Percentiles rank a stretch among this genome's conserved stretches.
Conservation (phyloP, 2,329 filamentous ascomycete species). For the Aspergillus awamori region DNA sequence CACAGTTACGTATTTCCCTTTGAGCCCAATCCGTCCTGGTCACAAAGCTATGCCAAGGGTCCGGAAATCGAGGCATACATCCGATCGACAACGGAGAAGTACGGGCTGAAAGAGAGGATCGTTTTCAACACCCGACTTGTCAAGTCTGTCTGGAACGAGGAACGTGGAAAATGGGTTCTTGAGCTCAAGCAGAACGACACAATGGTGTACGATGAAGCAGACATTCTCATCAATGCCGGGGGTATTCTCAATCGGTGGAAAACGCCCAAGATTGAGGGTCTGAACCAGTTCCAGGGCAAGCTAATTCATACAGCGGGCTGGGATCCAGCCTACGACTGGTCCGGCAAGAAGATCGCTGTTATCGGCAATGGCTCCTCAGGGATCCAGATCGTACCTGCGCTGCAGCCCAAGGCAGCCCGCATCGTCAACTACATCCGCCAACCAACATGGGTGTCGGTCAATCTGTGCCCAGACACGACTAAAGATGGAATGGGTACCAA, state of each 20-base stretch:
- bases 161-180: constrained; percentile 18
- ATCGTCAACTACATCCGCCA: constrained; percentile 34
- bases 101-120: constrained; percentile 42
- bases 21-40: constrained; percentile 49
- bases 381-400: constrained; percentile 30
- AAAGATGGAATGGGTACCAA: constrained; percentile 24
- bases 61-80: constrained; percentile 52
- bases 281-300: constrained; percentile 37
- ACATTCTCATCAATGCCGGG: constrained; percentile 33
- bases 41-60: constrained; percentile 44
- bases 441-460: constrained; percentile 32
- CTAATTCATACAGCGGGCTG: constrained; percentile 45
- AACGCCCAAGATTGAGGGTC: constrained; percentile 23
- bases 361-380: constrained; percentile 40
- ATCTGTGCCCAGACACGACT: constrained; percentile 26
- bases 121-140: constrained; percentile 30
- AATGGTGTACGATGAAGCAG: constrained; percentile 23
- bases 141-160: constrained; percentile 42
- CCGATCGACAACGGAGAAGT: constrained; percentile 42
- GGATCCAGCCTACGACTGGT: constrained; percentile 32
- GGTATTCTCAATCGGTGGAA: constrained; percentile 27
- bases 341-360: constrained; percentile 34
- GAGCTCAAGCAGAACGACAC: constrained; percentile 17
- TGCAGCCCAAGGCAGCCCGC: constrained; percentile 17
- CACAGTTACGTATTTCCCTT: constrained; percentile 47